phyloP scores from a whole-genome alignment of 805 yeast genomes.

The Ogataea paradorogensis region DNA sequence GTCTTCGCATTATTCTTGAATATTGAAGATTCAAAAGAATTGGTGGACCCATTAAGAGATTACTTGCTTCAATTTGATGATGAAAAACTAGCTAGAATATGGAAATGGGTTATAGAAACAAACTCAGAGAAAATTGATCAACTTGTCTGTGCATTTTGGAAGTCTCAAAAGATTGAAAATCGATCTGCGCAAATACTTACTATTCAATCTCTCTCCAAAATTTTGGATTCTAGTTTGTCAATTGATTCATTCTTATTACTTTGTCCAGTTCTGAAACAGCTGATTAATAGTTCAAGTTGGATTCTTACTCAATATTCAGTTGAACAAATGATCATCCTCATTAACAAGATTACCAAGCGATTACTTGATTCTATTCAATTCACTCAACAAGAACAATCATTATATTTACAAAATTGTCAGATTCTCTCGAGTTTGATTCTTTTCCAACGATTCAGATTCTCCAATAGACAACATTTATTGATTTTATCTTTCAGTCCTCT shows the following conservation, averaged over 20 bases:
- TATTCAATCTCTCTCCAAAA: slow-evolving; percentile 31
- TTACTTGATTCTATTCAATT: slow-evolving; percentile 3
- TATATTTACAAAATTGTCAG: slow-evolving; percentile 35
- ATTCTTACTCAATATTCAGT: slow-evolving; percentile 61
- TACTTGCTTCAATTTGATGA: slow-evolving; percentile 10
- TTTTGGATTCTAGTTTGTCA: slow-evolving; percentile 13
- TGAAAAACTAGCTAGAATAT: background rate
- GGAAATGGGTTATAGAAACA: slow-evolving; percentile 14
- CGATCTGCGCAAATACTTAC: slow-evolving; percentile 22
- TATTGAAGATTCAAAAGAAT: slow-evolving; percentile 6
- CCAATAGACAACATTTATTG: slow-evolving; percentile 71
- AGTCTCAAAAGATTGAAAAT: slow-evolving; percentile 2
- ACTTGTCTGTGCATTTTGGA: slow-evolving; percentile 9
- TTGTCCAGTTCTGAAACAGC: slow-evolving; percentile 33
- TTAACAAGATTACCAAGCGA: slow-evolving; percentile 11
- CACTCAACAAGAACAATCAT: slow-evolving; percentile 33
- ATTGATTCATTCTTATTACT: background rate
- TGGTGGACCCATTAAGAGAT: slow-evolving; percentile 4
- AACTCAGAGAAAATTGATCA: background rate
- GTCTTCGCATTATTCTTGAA: slow-evolving; percentile 25
- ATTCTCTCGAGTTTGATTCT: slow-evolving; percentile 60
- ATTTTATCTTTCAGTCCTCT: slow-evolving; percentile 46
- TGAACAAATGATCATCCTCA: slow-evolving; percentile 42
- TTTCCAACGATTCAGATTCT: slow-evolving; percentile 65
- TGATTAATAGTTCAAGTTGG: slow-evolving; percentile 53